Percentiles rank a stretch among this genome's conserved stretches.
Conservation (phyloP, 73 alveolate species). For the Durusdinium trenchii region DNA sequence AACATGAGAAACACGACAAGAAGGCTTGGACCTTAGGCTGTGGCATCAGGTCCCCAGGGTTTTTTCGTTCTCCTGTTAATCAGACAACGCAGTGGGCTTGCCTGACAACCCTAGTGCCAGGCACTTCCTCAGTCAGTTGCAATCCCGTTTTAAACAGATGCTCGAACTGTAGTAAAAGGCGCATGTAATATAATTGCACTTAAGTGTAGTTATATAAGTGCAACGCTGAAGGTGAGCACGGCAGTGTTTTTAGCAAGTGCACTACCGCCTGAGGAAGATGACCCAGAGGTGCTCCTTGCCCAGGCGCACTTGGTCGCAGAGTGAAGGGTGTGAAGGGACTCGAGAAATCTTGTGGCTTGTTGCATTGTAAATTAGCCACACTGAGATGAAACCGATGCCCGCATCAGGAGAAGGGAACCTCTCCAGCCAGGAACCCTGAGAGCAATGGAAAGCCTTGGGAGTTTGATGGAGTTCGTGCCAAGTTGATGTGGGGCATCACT, state of each 20-base stretch:
- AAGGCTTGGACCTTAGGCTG: not conserved
- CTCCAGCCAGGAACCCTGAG: not conserved
- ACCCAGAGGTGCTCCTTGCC: slow-evolving; percentile 13
- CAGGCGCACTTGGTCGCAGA: not conserved
- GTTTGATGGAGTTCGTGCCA: not conserved
- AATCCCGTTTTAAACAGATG: not conserved
- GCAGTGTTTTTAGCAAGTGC: not conserved
- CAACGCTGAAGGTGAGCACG: not conserved
- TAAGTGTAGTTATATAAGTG: not conserved
- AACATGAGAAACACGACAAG: not conserved
- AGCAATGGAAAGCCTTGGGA: not conserved
- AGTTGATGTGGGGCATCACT: not conserved
- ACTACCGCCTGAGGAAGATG: not conserved
- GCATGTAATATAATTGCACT: not conserved
- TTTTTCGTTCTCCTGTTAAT: not conserved
- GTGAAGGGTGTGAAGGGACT: not conserved
- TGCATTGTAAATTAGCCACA: not conserved
- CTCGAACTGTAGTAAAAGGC: not conserved
- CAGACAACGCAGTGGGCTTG: not conserved
- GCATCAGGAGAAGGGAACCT: slow-evolving; percentile 30
- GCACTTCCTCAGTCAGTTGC: not conserved
- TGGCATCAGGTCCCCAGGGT: not conserved
- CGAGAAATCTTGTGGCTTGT: not conserved
- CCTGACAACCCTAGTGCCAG: not conserved
- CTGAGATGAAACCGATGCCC: not conserved